Evolutionary conservation across 805 yeast genomes (phyloP), one percentile per base, ranked within the genome.

Genomic region (Starmerella cellae): DNA sequence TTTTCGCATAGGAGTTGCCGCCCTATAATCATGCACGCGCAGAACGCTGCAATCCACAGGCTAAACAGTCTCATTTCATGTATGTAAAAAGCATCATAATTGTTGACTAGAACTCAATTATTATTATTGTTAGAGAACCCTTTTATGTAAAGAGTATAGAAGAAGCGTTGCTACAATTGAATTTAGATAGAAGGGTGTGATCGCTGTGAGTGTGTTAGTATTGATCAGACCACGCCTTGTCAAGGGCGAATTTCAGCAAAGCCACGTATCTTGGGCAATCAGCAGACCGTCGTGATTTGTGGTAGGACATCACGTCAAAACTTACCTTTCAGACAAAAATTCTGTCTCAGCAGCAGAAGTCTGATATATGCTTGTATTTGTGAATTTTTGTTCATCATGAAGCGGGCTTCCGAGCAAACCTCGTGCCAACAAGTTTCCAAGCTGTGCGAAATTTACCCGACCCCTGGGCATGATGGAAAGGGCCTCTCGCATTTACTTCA

Each of bases 281-380:
- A 47, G 58, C 50, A 50, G 79, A 74, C 79, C 79, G 79, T 74
- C 79, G 79, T 74, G 79, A 73, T 70, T 67, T 56, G 70, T 66
- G 74, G 73, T 61, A 39, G 37, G 62, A 71, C 78, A 73, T 74
- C 78, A 74, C 71, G 59, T 53, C 54, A 44, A 37, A 43, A 53
- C 57, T 53, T 54, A 53, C 56, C 57, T 50, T 49, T 74, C 80
- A 74, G 79, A 73, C 77, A 57, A 60, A 67, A 73, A 34, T 35
- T 68, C 70, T 61, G 65, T 74, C 61, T 74, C 85, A 67, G 42
- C 84, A 66, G 60, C 45, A 54, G 61, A 62, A 65, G 63, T 85
- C 94, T 78, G 96, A 85, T 94, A 87, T 87, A 87, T 87, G 96
- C 96, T 87, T 87, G 96, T 87, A 95, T 65, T 68, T 64, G n/a